Percentiles rank a stretch among this genome's conserved stretches.
These are phyloP conservation scores for Salvia splendens DNA, from an alignment of 257 asterid species.

Conservation along the genomic window DNA sequence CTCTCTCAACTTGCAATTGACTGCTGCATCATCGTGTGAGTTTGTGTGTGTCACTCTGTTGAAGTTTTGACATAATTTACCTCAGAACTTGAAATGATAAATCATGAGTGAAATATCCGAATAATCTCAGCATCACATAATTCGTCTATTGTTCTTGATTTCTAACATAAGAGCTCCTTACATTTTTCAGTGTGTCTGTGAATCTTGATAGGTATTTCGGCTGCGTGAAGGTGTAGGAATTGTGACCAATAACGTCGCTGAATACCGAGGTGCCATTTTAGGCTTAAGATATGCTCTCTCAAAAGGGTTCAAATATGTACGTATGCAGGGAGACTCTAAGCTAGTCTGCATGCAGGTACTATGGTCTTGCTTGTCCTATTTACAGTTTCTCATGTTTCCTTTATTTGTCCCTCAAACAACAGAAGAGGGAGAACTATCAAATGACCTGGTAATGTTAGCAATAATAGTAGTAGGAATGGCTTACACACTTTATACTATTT, in stretches of 20 bases:
- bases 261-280: slow-evolving; percentile 76
- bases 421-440: background rate
- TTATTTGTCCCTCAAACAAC: background rate
- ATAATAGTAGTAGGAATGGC: background rate
- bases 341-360: slow-evolving; percentile 97
- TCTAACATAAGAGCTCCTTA: background rate
- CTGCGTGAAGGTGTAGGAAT: slow-evolving; percentile 88
- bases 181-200: background rate
- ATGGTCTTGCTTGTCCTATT: background rate
- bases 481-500: background rate
- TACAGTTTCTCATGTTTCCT: background rate
- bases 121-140: background rate
- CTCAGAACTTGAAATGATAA: background rate
- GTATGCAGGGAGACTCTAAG: slow-evolving; percentile 90
- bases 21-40: slow-evolving; percentile 10
- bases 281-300: slow-evolving; percentile 81
- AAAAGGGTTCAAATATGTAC: slow-evolving; percentile 78
- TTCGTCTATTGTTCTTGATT: background rate
- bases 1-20: background rate
- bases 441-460: slow-evolving; percentile 10
- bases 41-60: background rate
- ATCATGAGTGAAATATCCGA: slow-evolving; percentile 1
- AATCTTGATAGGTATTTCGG: slow-evolving; percentile 57
- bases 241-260: slow-evolving; percentile 94
- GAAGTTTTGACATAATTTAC: background rate